Percentiles rank a stretch among this genome's conserved stretches.
Conservation (phyloP, 2,329 filamentous ascomycete species). For the Arthrobotrys megalospora region DNA sequence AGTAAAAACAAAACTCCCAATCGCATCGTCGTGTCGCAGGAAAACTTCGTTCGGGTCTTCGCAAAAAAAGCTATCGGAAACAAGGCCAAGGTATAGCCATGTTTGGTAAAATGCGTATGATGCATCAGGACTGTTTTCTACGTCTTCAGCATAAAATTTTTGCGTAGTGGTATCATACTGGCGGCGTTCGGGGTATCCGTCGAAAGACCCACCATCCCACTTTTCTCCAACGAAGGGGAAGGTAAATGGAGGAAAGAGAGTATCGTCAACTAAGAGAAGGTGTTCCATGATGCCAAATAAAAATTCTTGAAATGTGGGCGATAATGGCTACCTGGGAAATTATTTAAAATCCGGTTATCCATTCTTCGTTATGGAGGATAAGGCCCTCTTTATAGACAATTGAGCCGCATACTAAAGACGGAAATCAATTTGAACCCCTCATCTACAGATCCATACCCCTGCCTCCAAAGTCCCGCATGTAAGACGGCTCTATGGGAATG, state of each 20-base stretch:
- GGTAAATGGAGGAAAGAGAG: slow-evolving; percentile 15
- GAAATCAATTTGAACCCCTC: slow-evolving; percentile 40
- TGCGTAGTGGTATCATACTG: slow-evolving; percentile 39
- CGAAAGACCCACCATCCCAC: slow-evolving; percentile 55
- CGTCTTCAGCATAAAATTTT: slow-evolving; percentile 36
- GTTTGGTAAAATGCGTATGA: slow-evolving; percentile 52
- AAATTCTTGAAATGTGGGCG: no score
- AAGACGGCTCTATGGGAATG: slow-evolving; percentile 35
- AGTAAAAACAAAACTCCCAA: slow-evolving; percentile 35
- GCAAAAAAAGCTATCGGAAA: slow-evolving; percentile 42
- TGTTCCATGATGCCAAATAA: slow-evolving; percentile 50
- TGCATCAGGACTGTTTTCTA: slow-evolving; percentile 46
- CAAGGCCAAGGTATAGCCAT: slow-evolving; percentile 55
- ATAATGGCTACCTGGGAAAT: background rate
- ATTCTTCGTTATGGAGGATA: background rate
- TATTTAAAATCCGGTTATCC: no score
- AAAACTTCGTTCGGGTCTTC: slow-evolving; percentile 40
- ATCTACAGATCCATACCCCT: slow-evolving; percentile 9
- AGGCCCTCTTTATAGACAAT: slow-evolving; percentile 40
- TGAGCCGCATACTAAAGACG: slow-evolving; percentile 36
- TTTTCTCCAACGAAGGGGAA: slow-evolving; percentile 53
- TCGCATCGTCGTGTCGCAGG: slow-evolving; percentile 37
- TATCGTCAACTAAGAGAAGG: slow-evolving; percentile 29
- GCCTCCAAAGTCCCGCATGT: slow-evolving; percentile 37
- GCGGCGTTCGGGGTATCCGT: slow-evolving; percentile 48